phyloP scores from a whole-genome alignment of 1,139 yeast species.

The Spencermartinsiella ligniputridi region DNA sequence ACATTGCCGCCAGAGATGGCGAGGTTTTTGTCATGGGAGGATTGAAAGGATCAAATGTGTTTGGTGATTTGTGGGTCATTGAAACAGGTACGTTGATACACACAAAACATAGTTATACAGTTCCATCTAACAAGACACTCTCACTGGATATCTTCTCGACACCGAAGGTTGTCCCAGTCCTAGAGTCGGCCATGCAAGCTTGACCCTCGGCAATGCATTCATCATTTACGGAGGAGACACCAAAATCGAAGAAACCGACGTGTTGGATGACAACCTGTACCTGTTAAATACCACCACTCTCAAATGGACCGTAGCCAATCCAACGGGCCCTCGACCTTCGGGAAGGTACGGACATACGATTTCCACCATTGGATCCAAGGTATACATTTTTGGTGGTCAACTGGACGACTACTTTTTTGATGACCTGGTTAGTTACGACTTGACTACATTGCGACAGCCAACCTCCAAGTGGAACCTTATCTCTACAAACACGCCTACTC shows the following conservation, averaged over 20 bases:
- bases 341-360: conserved; percentile 94
- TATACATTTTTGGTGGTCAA: conserved; percentile 94
- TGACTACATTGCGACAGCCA: conserved; percentile 81
- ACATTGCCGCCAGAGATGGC: conserved; percentile 67
- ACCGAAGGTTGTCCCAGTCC: conserved; percentile 83
- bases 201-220: conserved; percentile 90
- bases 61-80: conserved; percentile 86
- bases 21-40: conserved; percentile 94
- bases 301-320: conserved; percentile 87
- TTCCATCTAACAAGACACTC: conserved; percentile 21
- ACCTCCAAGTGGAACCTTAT: conserved; percentile 80
- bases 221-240: conserved; percentile 97
- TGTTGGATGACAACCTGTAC: conserved; percentile 83
- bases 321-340: conserved; percentile 75
- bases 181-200: conserved; percentile 92
- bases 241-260: conserved; percentile 68
- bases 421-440: conserved; percentile 81
- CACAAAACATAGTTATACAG: conserved; percentile 17
- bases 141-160: conserved; percentile 61
- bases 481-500: conserved; percentile 35
- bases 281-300: conserved; percentile 84
- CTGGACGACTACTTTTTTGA: conserved; percentile 81
- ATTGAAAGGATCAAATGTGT: conserved; percentile 83
- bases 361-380: conserved; percentile 61
- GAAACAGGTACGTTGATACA: conserved; percentile 29